A percentile compares a stretch with the other conserved stretches of the same genome.
Conservation (phyloP, 495 filamentous ascomycete species). For the Penicillium psychrofluorescens region DNA sequence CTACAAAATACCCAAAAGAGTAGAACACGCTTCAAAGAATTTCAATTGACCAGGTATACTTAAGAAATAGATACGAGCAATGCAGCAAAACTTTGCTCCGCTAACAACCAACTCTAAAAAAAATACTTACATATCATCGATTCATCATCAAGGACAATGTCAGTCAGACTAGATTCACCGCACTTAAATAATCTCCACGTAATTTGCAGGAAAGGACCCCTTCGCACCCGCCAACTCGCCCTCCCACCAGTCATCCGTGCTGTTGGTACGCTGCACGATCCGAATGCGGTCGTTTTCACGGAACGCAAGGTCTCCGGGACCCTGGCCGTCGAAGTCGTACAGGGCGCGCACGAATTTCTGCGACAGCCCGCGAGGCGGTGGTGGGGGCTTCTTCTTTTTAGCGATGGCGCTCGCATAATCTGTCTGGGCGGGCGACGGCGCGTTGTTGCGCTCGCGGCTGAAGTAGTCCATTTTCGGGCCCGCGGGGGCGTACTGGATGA, state of each 20-base stretch:
- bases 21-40: too few species aligned
- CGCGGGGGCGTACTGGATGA: constrained; percentile 13
- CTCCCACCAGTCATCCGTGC: constrained; percentile 93
- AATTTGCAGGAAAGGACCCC: constrained; percentile 90
- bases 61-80: too few species aligned
- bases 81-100: too few species aligned
- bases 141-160: background rate
- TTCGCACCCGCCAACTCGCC: constrained; percentile 69
- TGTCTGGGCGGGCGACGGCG: constrained; percentile 4
- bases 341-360: constrained; percentile 69
- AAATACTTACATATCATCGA: background rate
- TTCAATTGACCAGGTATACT: too few species aligned
- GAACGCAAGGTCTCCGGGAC: constrained; percentile 70
- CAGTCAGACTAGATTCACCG: too few species aligned
- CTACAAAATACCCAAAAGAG: too few species aligned
- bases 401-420: constrained; percentile 11
- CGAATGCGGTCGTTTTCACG: constrained; percentile 77
- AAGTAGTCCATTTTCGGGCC: constrained; percentile 45
- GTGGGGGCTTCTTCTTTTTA: constrained; percentile 57
- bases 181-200: constrained; percentile 36
- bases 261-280: constrained; percentile 76
- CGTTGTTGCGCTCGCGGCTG: constrained; percentile 27
- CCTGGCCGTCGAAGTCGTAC: constrained; percentile 72
- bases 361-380: constrained; percentile 61
- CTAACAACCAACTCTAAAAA: background rate